Percentiles rank a stretch among this genome's conserved stretches.
Conservation (phyloP, 2,329 filamentous ascomycete genomes). For the Nectriaceae sp. region DNA sequence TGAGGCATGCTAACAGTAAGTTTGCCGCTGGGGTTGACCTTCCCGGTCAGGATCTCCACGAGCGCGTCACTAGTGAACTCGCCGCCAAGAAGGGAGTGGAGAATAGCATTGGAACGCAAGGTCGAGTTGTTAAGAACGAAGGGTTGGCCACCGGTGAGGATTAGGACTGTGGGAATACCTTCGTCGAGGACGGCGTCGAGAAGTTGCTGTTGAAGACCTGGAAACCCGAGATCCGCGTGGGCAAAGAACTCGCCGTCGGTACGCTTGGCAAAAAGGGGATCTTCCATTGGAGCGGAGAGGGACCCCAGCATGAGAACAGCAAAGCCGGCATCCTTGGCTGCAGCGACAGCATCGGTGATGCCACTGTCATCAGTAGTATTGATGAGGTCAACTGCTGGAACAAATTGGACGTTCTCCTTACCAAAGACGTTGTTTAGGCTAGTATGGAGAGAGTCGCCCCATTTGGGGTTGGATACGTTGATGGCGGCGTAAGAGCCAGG, state of each 20-base stretch:
- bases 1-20: constrained; percentile 49
- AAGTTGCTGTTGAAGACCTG: constrained; percentile 36
- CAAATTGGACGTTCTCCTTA: constrained; percentile 16
- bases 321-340: constrained; percentile 30
- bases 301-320: constrained; percentile 34
- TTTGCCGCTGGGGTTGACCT: constrained; percentile 54
- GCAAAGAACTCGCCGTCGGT: constrained; percentile 36
- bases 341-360: constrained; percentile 23
- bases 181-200: constrained; percentile 34
- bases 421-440: constrained; percentile 17
- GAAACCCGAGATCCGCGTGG: constrained; percentile 33
- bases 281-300: constrained; percentile 25
- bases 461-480: constrained; percentile 16
- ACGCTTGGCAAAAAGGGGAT: constrained; percentile 30
- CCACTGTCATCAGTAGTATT: constrained; percentile 19
- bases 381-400: constrained; percentile 13
- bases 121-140: constrained; percentile 33
- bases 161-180: constrained; percentile 32
- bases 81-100: constrained; percentile 65
- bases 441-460: constrained; percentile 17
- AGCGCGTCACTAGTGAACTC: constrained; percentile 66
- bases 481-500: constrained; percentile 19
- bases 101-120: constrained; percentile 51
- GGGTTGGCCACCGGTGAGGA: constrained; percentile 32
- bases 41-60: constrained; percentile 63